Evolutionary conservation across 2,329 filamentous ascomycete genomes (phyloP), one percentile per base, ranked within the genome.

Genomic region (Chaetothyriales sp.): DNA sequence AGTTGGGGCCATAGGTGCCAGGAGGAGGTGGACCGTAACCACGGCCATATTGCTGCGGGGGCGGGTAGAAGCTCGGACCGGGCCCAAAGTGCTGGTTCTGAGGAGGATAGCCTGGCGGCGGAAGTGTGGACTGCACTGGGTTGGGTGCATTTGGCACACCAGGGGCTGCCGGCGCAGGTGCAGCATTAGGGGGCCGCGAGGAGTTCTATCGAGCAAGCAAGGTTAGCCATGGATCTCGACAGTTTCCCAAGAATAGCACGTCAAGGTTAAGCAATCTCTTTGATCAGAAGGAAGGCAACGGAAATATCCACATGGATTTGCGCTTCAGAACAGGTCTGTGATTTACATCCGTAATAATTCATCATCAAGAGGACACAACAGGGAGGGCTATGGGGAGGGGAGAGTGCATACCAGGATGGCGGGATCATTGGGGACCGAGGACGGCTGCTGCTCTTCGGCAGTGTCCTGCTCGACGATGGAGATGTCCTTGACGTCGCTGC

Each of bases 271-370:
- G 56, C 62, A 48, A 10, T 12, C 7, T 64, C 60, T 66, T 60
- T 49, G 64, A 81, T 95, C 88, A 95, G 88, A 95, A 95, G 89
- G 89, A 95, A 95, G 89, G 88, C 89, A 95, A 95, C 89, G 88
- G 89, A 95, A 83, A 84, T 80, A 72, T 95, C 89, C 82, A 94
- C 89, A 95, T 74, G 78, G 77, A 83, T 75, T 87, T 94, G 88
- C 88, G 87, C 87, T 84, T 83, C 84, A 83, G 83, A 80, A 77
- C 79, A 78, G 74, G 76, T 79, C 75, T 77, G 71, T 73, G 65
- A 64, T 93, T 94, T 86, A 92, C 86, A 95, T 95, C 89, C 89
- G 88, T 78, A 83, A 86, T 94, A 72, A 72, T 92, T 93, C 86
- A 87, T 95, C 89, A 95, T 80, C 62, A 61, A 15, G 32, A 39